Percentiles rank a stretch among this genome's conserved stretches.
Conservation (phyloP, 164 flowering plant species). For the Aristolochia contorta region DNA sequence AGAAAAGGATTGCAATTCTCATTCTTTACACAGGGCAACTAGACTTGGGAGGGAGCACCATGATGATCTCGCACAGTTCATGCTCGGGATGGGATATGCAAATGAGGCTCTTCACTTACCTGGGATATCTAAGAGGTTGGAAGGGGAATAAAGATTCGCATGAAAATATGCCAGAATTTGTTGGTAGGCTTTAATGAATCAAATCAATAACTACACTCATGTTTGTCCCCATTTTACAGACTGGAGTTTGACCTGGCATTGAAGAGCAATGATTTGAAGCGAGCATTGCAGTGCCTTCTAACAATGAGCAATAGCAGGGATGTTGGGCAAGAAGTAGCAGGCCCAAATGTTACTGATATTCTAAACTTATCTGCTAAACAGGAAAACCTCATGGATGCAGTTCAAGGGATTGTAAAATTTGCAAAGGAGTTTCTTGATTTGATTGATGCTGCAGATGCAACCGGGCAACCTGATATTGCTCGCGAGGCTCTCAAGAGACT, state of each 20-base stretch:
- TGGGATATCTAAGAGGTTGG: constrained; percentile 93
- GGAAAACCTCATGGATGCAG: constrained; percentile 78
- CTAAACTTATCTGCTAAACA: constrained; percentile 60
- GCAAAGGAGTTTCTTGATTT: constrained; percentile 88
- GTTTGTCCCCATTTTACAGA: constrained; percentile 24
- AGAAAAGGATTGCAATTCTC: neutral
- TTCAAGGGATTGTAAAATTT: constrained; percentile 88
- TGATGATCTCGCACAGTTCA: constrained; percentile 94
- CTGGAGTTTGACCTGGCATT: constrained; percentile 96
- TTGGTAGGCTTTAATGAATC: neutral
- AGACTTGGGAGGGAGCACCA: constrained; percentile 99
- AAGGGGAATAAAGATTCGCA: neutral
- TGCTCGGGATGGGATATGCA: constrained; percentile 99
- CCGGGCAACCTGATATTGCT: constrained; percentile 91
- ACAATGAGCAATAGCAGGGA: constrained; percentile 98
- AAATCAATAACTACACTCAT: neutral
- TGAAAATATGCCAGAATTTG: neutral
- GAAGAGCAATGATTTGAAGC: constrained; percentile 91
- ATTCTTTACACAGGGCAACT: constrained; percentile 66
- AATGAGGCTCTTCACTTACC: constrained; percentile 98
- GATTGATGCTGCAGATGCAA: constrained; percentile 99
- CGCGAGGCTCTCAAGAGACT: constrained; percentile 92
- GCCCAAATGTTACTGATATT: constrained; percentile 69
- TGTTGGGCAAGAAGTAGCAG: constrained; percentile 65
- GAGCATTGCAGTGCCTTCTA: constrained; percentile 92